Base-by-base conservation (phyloP, 768 basidiomycete species). In the Exidia glandulosa region DNA sequence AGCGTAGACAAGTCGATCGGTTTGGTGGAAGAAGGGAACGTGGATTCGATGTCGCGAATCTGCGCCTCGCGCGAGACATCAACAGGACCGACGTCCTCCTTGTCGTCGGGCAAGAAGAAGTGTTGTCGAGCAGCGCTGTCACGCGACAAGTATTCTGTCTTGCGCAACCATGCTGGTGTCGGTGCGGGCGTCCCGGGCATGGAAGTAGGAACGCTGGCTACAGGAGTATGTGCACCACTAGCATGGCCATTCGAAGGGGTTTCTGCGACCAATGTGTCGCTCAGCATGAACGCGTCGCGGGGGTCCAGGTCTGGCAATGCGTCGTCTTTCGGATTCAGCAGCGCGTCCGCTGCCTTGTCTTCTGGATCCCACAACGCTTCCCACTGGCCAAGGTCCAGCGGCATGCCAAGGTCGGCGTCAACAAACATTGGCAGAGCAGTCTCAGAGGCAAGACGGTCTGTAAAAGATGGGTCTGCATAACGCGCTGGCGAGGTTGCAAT, bases 391-490 rank as follows among this genome's bases (percentile, higher is more conserved):
- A 95, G 74, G 69, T 98, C 91, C 29, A 99, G 73, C 0, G 94
- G 94, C 94, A 99, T 94, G 0, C 96, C 96, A 64, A 87, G 87
- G 70, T 99, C 96, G 1, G 90, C 91, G 66, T 99, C 96, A 1
- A 97, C 87, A 64, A 98, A 87, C 91, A 98, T 94, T 0, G 96
- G 95, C 23, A 96, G 70, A 0, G 89, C 87, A 12, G 85, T 83
- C 55, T 91, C 90, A 58, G 85, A 83, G 0, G 89, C 87, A 36
- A 96, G 75, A 5, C 85, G 80, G 62, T 89, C 82, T 34, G 94
- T 80, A 65, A 93, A 94, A 65, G 89, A 89, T 5, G 91, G 88
- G 23, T 82, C 81, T 16, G 91, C 87, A 70, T 96, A 93, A 48
- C 95, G 88, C 70, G 82, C 80, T 4, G 93, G 87, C 68, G 89